Conservation (phyloP, 2,329 filamentous ascomycete genomes). For the Phaeosphaeriaceae sp. region DNA sequence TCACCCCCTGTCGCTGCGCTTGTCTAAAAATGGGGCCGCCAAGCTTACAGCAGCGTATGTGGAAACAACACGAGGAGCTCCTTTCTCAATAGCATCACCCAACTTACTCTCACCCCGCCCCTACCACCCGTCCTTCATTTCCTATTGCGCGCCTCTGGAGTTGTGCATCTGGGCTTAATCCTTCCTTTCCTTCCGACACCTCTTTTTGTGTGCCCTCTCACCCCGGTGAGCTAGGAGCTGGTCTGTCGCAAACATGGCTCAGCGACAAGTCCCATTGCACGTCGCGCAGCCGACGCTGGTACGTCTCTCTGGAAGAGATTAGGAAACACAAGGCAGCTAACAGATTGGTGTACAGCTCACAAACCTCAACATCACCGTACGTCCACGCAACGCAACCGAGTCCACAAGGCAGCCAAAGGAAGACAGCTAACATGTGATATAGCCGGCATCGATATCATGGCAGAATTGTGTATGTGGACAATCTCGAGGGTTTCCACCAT, state of each 20-base stretch:
- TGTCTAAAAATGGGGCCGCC: not conserved
- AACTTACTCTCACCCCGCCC: slow-evolving; percentile 32
- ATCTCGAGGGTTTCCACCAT: not conserved
- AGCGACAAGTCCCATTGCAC: slow-evolving; percentile 84
- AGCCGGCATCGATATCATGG: slow-evolving; percentile 80
- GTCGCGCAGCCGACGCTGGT: slow-evolving; percentile 83
- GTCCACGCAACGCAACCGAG: slow-evolving; percentile 28
- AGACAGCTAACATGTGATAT: slow-evolving; percentile 39
- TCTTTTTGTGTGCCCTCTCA: slow-evolving; percentile 38
- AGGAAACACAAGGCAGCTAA: slow-evolving; percentile 34
- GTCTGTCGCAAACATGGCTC: slow-evolving; percentile 62
- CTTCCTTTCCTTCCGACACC: slow-evolving; percentile 45
- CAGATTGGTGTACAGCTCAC: slow-evolving; percentile 48
- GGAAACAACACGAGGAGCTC: slow-evolving; percentile 32
- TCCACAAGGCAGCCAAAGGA: slow-evolving; percentile 21
- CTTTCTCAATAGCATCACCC: slow-evolving; percentile 37
- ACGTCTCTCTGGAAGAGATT: slow-evolving; percentile 29
- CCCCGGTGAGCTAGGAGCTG: slow-evolving; percentile 49
- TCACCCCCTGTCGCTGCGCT: not conserved
- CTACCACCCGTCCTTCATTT: slow-evolving; percentile 44
- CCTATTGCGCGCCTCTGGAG: slow-evolving; percentile 47
- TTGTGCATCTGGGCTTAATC: slow-evolving; percentile 48
- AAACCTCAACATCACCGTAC: slow-evolving; percentile 57
- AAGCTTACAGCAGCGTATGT: slow-evolving; percentile 19
- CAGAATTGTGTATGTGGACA: slow-evolving; percentile 76